Evolutionary conservation across 2,329 filamentous ascomycete species (phyloP), one percentile per base, ranked within the genome.

Genomic region (Rutstroemia sp.): DNA sequence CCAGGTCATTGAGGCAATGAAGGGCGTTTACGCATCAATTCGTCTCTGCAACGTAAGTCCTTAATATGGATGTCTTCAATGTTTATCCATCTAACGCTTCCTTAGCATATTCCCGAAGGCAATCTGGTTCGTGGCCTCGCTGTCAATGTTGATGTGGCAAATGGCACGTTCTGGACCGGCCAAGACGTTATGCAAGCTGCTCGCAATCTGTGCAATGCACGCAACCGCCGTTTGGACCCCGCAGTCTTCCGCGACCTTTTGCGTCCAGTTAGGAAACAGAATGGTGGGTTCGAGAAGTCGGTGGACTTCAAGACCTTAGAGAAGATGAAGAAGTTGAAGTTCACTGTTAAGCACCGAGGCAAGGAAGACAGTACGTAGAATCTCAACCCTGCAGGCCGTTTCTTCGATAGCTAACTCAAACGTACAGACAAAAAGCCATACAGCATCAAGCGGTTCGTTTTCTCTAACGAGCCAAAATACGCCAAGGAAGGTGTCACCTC

Each of bases 101-200:
- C 19, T 23, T 27, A 47, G 44, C 53, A 50, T 8, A 6, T 51
- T 6, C 17, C 25, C 50, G 53, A 56, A 9, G 47, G 81, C 34
- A 79, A 81, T 25, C 30, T 37, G 2, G 41, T 54, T 14, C 44
- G 45, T 54, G 82, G 82, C 8, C 77, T 97, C 5, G 83, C 88
- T 0, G 75, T 99, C 68, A 97, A 96, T 64, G 83, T 95, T 10
- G 92, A 99, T 66, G 87, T 96, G 30, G 87, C 92, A 56, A 96
- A 97, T 68, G 88, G 89, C 0, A 88, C 88, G 12, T 99, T 99
- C 73, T 97, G 89, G 87, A 78, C 75, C 39, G 58, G 70, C 1
- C 68, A 71, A 30, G 69, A 72, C 42, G 58, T 77, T 14, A 63
- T 65, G 16, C 62, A 68, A 19, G 65, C 70, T 51, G 71, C 70